Evolutionary conservation across 805 yeast genomes (phyloP), one percentile per base, ranked within the genome.

Genomic region (Wickerhamomyces pijperi): DNA sequence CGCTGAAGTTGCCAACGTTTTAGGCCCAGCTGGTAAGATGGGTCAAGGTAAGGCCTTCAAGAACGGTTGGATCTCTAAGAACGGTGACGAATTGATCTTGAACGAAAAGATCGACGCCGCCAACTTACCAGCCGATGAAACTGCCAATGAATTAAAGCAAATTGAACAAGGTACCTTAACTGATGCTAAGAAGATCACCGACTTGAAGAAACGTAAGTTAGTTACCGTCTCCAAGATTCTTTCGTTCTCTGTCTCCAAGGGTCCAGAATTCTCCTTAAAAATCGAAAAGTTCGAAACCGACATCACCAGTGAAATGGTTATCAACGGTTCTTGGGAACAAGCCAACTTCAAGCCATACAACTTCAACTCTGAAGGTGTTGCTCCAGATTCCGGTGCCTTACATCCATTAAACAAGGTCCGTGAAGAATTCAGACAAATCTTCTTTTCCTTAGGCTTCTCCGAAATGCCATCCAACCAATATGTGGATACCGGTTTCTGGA

Each of bases 391-490:
- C 19, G 99, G 99, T 58, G 95, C 97, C 36, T 71, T 92, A 52
- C 99, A 92, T 63, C 99, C 99, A 29, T 73, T 92, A 54, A 86
- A 78, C 69, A 92, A 92, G 64, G 97, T 92, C 43, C 78, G 97
- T 56, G 97, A 90, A 64, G 98, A 92, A 63, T 92, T 92, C 67
- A 76, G 98, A 67, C 95, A 88, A 63, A 90, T 92, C 56, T 92
- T 92, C 76, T 90, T 92, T 67, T 78, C 92, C 31, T 78, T 92
- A 88, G 99, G 99, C 7, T 92, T 92, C 78, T 78, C 92, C 21
- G 99, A 92, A 67, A 92, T 92, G 99, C 96, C 98, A 44, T 82
- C 98, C 19, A 90, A 90, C 63, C 96, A 90, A 63, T 92, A 88
- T 60, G 99, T 92, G 39, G 99, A 92, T 59, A 76, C 92, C 15